Evolutionary conservation across 805 yeast genomes (phyloP).

Genomic region (Metschnikowia peoriensis): DNA sequence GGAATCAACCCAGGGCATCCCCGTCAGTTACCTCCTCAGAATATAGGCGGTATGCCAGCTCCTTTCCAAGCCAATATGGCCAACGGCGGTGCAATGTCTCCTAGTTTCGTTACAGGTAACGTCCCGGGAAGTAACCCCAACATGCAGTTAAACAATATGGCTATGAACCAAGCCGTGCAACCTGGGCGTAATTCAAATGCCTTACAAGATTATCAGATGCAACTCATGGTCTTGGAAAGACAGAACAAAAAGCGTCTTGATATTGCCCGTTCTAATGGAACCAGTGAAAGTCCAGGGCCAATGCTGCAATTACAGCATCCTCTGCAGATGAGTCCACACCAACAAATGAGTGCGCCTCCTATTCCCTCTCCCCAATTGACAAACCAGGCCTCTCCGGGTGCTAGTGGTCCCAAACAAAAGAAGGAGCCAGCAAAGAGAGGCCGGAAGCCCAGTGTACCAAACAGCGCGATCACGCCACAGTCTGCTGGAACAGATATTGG

Average conservation of each 20-base stretch:
- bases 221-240: slow-evolving; percentile 68
- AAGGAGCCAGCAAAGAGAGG: slow-evolving; percentile 33
- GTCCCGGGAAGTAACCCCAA: background rate
- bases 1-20: slow-evolving; percentile 8
- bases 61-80: slow-evolving; percentile 1
- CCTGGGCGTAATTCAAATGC: slow-evolving; percentile 48
- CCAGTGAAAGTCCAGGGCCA: slow-evolving; percentile 6
- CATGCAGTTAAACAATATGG: slow-evolving; percentile 2
- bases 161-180: slow-evolving; percentile 9
- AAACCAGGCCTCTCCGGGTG: slow-evolving; percentile 35
- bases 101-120: slow-evolving; percentile 2
- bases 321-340: slow-evolving; percentile 9
- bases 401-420: slow-evolving; percentile 25
- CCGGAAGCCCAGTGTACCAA: slow-evolving; percentile 30
- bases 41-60: background rate
- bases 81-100: slow-evolving; percentile 3
- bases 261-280: slow-evolving; percentile 41
- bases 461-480: slow-evolving; percentile 17
- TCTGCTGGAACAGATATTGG: slow-evolving; percentile 15
- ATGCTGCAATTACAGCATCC: slow-evolving; percentile 16
- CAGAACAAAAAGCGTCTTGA: slow-evolving; percentile 71
- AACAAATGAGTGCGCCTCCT: slow-evolving; percentile 22
- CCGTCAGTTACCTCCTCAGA: slow-evolving; percentile 2
- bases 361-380: slow-evolving; percentile 34
- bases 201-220: slow-evolving; percentile 79